Evolutionary conservation across 192 early-diverging fungal genomes (phyloP).

Genomic region (Coemansia sp.): DNA sequence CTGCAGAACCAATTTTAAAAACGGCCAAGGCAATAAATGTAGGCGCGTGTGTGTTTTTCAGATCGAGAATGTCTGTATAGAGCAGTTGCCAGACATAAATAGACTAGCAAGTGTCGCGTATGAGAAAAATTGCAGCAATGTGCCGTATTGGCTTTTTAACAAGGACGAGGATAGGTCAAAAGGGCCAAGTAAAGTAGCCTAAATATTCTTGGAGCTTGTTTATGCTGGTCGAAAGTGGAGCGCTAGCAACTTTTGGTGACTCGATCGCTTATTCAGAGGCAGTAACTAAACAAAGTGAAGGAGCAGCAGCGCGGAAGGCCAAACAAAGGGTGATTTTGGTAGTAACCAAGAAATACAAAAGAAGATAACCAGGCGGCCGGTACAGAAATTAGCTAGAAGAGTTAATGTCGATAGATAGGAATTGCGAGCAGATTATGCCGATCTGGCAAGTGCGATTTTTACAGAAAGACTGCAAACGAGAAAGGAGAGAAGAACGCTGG

Average conservation of each 20-base stretch:
- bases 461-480: neutral
- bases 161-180: neutral
- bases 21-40: slow-evolving; percentile 4
- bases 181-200: neutral
- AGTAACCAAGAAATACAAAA: neutral
- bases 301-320: neutral
- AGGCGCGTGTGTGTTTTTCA: slow-evolving; percentile 10
- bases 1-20: slow-evolving; percentile 2
- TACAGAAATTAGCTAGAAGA: slow-evolving; percentile 4
- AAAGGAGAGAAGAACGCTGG: slow-evolving; percentile 1
- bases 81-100: slow-evolving; percentile 1
- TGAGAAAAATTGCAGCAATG: neutral
- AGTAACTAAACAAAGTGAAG: neutral
- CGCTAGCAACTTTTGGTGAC: neutral
- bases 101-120: neutral
- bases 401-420: neutral
- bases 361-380: neutral
- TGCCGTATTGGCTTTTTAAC: neutral
- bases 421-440: slow-evolving; percentile 1
- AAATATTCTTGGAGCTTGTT: neutral
- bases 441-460: slow-evolving; percentile 7
- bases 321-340: neutral
- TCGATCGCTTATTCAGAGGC: slow-evolving; percentile 1
- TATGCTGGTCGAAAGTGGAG: neutral
- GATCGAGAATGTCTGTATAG: slow-evolving; percentile 9